phyloP scores from a whole-genome alignment of 2,329 filamentous ascomycete species.

The Arthrocladium fulminans region DNA sequence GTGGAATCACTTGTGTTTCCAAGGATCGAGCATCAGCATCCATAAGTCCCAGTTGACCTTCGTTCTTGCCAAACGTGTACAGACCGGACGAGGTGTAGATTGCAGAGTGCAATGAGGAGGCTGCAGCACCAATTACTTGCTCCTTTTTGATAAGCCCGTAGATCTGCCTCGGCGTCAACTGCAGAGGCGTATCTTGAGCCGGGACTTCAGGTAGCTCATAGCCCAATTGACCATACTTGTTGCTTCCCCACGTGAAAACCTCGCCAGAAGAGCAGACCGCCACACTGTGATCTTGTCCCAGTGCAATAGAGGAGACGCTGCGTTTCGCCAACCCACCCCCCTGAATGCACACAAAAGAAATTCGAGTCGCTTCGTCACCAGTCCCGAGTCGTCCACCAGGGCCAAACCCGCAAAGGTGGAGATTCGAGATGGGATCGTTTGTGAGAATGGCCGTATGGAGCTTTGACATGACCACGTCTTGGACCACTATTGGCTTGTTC shows the following conservation, averaged over 20 bases:
- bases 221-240: constrained; percentile 75
- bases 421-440: constrained; percentile 74
- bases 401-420: constrained; percentile 88
- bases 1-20: constrained; percentile 69
- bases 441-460: constrained; percentile 84
- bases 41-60: constrained; percentile 86
- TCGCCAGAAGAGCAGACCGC: constrained; percentile 80
- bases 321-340: constrained; percentile 63
- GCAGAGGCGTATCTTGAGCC: constrained; percentile 72
- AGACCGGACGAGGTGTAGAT: constrained; percentile 72
- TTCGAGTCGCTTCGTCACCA: constrained; percentile 82
- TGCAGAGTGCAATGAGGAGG: constrained; percentile 84
- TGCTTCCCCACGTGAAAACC: constrained; percentile 90
- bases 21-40: constrained; percentile 90
- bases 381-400: constrained; percentile 81
- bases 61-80: constrained; percentile 92
- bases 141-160: constrained; percentile 90
- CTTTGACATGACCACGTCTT: constrained; percentile 81
- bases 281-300: constrained; percentile 86
- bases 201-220: constrained; percentile 59
- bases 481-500: constrained; percentile 63
- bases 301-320: constrained; percentile 64
- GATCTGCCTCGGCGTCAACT: constrained; percentile 72
- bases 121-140: constrained; percentile 67
- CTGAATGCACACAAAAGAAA: constrained; percentile 75